Evolutionary conservation across 768 basidiomycete species (phyloP), one percentile per base, ranked within the genome.

Genomic region (Boletellus ananiceps): DNA sequence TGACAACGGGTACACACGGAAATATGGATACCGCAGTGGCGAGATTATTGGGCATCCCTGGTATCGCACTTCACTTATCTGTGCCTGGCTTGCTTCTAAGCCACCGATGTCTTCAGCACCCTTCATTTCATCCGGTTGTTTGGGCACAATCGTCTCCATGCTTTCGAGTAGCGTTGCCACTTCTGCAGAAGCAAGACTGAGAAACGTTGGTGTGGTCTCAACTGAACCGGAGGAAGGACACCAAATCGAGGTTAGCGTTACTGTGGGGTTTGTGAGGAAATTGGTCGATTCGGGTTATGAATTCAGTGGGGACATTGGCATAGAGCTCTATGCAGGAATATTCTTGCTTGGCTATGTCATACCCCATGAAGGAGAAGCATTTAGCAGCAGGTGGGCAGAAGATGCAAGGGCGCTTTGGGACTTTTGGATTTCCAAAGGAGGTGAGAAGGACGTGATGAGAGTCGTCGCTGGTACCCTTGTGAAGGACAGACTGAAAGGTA

Each of bases 401-500:
- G 57, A 54, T 14, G 67, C 71, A 3, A 55, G 51, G 36, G 46
- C 36, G 4, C 47, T 76, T 6, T 74, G 74, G 72, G 42, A 21
- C 1, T 49, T 53, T 8, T 71, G 67, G 63, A 25, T 47, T 29
- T 54, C 46, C 12, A 15, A 50, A 39, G 47, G 47, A 0, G 44
- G 37, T 47, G 50, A 5, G 44, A 63, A 7, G 32, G 63, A 2
- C 2, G 65, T 58, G 3, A 46, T 59, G 15, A 64, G 60, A 52
- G 50, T 45, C 15, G 52, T 59, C 18, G 65, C 74, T 16, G 27
- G 65, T 8, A 58, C 53, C 9, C 60, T 70, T 3, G 65, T 83
- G 44, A 77, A 73, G 51, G 67, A 65, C 29, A 70, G 65, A 39
- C 50, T 84, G 47, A 71, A 65, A 25, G 67, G 59, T 4, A 55